Evolutionary conservation across 2,329 filamentous ascomycete species (phyloP).

Genomic region (Rhynchosporium graminicola): DNA sequence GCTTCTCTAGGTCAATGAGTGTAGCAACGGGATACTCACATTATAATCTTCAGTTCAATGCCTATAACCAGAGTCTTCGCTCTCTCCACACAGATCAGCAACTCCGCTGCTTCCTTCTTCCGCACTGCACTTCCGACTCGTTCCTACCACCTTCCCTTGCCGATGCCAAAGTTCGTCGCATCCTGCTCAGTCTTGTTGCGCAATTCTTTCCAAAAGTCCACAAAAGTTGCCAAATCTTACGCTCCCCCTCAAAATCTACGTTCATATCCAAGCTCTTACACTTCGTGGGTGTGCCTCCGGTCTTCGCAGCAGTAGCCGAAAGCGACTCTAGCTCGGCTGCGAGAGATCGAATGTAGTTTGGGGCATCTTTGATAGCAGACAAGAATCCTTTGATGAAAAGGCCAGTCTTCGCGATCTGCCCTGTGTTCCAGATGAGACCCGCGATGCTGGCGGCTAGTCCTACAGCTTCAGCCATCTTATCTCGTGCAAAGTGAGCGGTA

Average conservation of each 20-base stretch:
- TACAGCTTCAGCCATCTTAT: not conserved
- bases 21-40: not conserved
- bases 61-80: slow-evolving; percentile 3
- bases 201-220: not conserved
- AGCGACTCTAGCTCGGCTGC: not conserved
- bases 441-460: slow-evolving; percentile 6
- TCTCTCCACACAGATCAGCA: slow-evolving; percentile 4
- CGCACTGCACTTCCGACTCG: slow-evolving; percentile 4
- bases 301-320: not conserved
- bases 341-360: slow-evolving; percentile 2
- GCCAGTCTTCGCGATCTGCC: not conserved
- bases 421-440: not conserved
- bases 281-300: not conserved
- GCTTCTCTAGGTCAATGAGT: not conserved
- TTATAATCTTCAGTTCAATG: not conserved
- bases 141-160: slow-evolving; percentile 3
- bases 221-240: not conserved
- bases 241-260: not conserved
- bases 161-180: not conserved
- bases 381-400: slow-evolving; percentile 11
- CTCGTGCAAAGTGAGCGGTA: not conserved
- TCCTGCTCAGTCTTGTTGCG: not conserved
- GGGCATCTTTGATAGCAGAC: slow-evolving; percentile 5
- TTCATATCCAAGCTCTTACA: not conserved
- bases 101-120: slow-evolving; percentile 6